phyloP scores from a whole-genome alignment of 441 rosid genomes.

The Lepidium campestre region DNA sequence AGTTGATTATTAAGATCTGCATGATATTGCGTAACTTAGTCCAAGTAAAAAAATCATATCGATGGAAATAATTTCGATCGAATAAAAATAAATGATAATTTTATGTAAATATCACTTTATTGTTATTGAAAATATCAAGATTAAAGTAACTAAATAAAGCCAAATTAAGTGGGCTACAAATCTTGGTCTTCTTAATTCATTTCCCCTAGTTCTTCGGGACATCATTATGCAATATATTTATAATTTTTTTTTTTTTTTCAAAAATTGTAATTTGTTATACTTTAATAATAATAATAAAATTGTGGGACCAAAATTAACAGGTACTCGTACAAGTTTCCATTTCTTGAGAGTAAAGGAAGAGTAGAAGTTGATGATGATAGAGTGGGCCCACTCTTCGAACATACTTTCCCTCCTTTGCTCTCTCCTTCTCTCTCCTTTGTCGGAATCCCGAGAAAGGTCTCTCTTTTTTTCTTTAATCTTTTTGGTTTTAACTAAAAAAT shows the following conservation, averaged over 20 bases:
- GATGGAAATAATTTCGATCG: background rate
- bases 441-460: slow-evolving; percentile 86
- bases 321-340: slow-evolving; percentile 79
- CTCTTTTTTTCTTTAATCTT: background rate
- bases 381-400: slow-evolving; percentile 90
- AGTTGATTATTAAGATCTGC: too few relatives aligned
- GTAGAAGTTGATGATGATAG: slow-evolving; percentile 78
- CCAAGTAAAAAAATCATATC: background rate
- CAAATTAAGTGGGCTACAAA: slow-evolving; percentile 18
- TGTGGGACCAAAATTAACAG: slow-evolving; percentile 26
- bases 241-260: background rate
- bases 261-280: background rate
- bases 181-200: slow-evolving; percentile 7
- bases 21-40: slow-evolving; percentile 15
- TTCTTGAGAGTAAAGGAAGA: slow-evolving; percentile 95
- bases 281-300: background rate
- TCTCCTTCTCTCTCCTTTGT: slow-evolving; percentile 84
- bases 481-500: background rate
- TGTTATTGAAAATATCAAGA: background rate
- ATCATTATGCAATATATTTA: background rate
- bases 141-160: background rate
- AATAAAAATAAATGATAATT: background rate
- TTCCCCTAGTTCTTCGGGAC: slow-evolving; percentile 11
- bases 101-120: background rate
- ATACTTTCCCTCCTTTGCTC: slow-evolving; percentile 86